A percentile compares a stretch with the other conserved stretches of the same genome.
Evolutionary conservation across 768 basidiomycete genomes (phyloP).

Genomic region (Porphyrellus cyaneotinctus): DNA sequence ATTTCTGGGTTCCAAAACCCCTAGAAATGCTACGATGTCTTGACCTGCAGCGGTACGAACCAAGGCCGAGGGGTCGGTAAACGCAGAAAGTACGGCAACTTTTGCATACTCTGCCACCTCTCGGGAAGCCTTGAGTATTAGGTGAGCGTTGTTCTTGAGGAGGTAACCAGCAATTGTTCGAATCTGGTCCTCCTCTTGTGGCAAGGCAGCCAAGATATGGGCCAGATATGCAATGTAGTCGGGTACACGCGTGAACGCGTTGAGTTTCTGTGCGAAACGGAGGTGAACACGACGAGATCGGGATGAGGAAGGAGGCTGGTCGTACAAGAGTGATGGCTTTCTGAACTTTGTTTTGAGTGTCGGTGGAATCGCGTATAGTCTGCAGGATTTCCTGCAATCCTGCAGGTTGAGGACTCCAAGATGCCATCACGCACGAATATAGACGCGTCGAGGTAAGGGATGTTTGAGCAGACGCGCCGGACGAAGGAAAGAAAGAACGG

Average conservation of each 20-base stretch:
- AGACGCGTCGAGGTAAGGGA: constrained; percentile 27
- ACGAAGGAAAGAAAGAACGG: constrained; percentile 25
- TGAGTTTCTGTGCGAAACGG: constrained; percentile 63
- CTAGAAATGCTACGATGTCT: constrained; percentile 86
- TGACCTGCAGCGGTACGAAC: constrained; percentile 93
- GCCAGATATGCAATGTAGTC: constrained; percentile 96
- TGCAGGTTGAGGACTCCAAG: constrained; percentile 80
- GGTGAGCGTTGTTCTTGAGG: constrained; percentile 90
- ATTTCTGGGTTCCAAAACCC: constrained; percentile 81
- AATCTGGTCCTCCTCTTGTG: constrained; percentile 86
- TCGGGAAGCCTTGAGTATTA: constrained; percentile 63
- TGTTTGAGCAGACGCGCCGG: constrained; percentile 27
- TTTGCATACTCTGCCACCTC: constrained; percentile 74
- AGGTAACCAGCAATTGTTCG: constrained; percentile 94
- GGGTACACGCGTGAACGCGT: constrained; percentile 79
- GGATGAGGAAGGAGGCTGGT: constrained; percentile 15
- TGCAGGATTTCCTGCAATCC: constrained; percentile 89
- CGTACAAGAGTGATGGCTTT: constrained; percentile 77
- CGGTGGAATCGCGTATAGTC: constrained; percentile 89
- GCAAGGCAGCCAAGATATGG: constrained; percentile 80
- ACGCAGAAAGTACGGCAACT: constrained; percentile 71
- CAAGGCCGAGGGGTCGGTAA: constrained; percentile 77
- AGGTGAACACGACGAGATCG: constrained; percentile 20
- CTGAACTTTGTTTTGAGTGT: constrained; percentile 70
- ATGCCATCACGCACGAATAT: constrained; percentile 46